Evolutionary conservation across 2,329 filamentous ascomycete species (phyloP), one percentile per base, ranked within the genome.

Genomic region (Alternaria postmessia): DNA sequence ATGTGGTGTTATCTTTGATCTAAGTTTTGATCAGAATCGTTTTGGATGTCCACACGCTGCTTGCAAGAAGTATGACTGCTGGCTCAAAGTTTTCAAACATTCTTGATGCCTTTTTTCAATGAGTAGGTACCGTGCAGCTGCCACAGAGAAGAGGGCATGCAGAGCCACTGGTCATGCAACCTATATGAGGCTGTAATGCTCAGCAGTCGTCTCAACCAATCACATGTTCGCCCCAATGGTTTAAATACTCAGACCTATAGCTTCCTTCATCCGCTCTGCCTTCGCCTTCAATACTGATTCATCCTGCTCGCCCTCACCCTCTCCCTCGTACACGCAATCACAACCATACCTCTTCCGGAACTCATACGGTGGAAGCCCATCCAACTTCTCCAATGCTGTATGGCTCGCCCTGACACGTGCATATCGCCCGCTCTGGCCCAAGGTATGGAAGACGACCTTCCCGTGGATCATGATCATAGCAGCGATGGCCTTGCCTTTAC

Each of bases 401-500:
- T 88, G 86, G 12, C 90, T 89, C 1, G 87, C 90, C 12, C 83
- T 83, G 5, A 91, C 77, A 78, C 93, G 94, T 0, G 92, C 93
- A 77, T 93, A 91, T 47, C 91, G 84, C 0, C 86, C 86, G 51
- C 88, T 93, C 65, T 83, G 86, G 1, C 87, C 87, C 36, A 83
- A 81, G 1, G 83, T 86, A 63, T 88, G 83, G 2, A 88, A 86
- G n/a, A 92, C 78, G 9, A 93, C 85, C 42, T 84, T 76, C 12
- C 88, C 86, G 72, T 98, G 94, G 14, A 97, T 85, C 73, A 96
- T 83, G 7, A 97, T 84, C 24, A 87, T 92, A 7, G 90, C 91
- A 0, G 92, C 81, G 6, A 94, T 86, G 32, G 76, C 69, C 63
- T 49, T 76, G 71, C 41, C 80, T 72, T 54, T 80, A 62, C 48